A percentile compares a stretch with the other conserved stretches of the same genome.
Conservation (phyloP, 345 rosid genomes). For the Eucalyptus decipiens region DNA sequence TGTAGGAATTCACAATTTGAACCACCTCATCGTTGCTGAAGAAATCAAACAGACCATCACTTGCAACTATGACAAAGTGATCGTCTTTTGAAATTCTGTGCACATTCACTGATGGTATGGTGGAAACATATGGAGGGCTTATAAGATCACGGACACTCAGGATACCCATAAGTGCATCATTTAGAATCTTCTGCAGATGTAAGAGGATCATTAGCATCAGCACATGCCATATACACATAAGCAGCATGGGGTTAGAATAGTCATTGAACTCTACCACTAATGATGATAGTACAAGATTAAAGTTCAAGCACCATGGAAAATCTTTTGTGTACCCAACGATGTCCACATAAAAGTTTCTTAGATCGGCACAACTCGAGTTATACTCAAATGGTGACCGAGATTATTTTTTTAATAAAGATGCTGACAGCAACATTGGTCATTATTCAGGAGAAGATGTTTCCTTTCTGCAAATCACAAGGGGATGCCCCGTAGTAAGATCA, state of each 20-base stretch:
- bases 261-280: not conserved
- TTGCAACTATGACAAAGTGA: constrained; percentile 84
- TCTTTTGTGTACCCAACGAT: not conserved
- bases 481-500: not conserved
- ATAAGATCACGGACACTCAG: constrained; percentile 76
- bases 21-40: constrained; percentile 79
- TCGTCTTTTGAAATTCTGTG: constrained; percentile 61
- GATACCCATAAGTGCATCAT: constrained; percentile 92
- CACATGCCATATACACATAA: not conserved
- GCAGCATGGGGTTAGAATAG: not conserved
- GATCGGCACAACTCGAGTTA: not conserved
- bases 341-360: not conserved
- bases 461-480: not conserved
- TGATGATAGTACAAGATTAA: not conserved
- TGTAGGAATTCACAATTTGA: constrained; percentile 46
- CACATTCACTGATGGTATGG: constrained; percentile 65
- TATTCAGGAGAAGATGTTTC: not conserved
- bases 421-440: not conserved
- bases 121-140: constrained; percentile 90
- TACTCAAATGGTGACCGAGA: not conserved
- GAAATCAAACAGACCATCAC: constrained; percentile 95
- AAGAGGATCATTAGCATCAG: not conserved
- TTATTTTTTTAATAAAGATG: not conserved
- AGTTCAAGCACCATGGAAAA: not conserved
- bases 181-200: constrained; percentile 52